Percentiles rank a stretch among this genome's conserved stretches.
These are phyloP conservation scores for Thermothelomyces thermophilus DNA, from an alignment of 2,329 filamentous ascomycete species.

Conservation along the genomic window DNA sequence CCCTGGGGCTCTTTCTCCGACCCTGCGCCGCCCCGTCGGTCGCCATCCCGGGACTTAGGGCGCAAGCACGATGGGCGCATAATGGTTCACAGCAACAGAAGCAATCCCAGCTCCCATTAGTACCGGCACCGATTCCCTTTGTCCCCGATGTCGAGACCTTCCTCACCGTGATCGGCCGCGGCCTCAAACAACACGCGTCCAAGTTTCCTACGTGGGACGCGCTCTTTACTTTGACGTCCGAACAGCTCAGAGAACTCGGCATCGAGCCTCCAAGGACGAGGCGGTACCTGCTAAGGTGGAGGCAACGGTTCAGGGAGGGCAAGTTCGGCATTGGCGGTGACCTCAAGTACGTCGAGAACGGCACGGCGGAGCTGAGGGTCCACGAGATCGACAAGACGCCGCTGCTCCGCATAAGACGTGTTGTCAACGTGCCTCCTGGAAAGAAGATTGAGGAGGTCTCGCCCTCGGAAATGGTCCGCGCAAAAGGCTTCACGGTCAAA, in stretches of 20 bases:
- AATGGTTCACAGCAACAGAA: conserved; percentile 26
- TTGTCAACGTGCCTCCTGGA: conserved; percentile 49
- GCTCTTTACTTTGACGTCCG: conserved; percentile 73
- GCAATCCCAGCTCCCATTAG: conserved; percentile 30
- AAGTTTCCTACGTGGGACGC: conserved; percentile 90
- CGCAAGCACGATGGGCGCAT: conserved; percentile 40
- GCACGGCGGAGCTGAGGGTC: conserved; percentile 46
- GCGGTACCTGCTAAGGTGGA: conserved; percentile 80
- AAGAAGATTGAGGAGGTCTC: conserved; percentile 32
- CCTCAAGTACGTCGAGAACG: conserved; percentile 60
- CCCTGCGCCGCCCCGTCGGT: conserved; percentile 28
- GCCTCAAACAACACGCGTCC: conserved; percentile 69
- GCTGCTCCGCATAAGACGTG: conserved; percentile 42
- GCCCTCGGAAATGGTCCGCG: conserved; percentile 41
- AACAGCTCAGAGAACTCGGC: conserved; percentile 74
- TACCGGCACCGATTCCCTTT: conserved; percentile 72
- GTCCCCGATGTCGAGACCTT: conserved; percentile 82
- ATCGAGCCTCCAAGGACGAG: conserved; percentile 79
- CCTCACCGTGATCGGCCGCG: conserved; percentile 83
- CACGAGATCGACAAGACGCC: conserved; percentile 32
- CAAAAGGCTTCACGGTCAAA: conserved; percentile 60
- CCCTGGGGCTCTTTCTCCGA: conserved; percentile 27
- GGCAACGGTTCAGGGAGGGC: conserved; percentile 74
- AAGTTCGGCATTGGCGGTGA: conserved; percentile 78
- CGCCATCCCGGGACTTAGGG: conserved; percentile 15